Conservation (phyloP, 2,329 filamentous ascomycete genomes). For the Colletotrichum phormii region DNA sequence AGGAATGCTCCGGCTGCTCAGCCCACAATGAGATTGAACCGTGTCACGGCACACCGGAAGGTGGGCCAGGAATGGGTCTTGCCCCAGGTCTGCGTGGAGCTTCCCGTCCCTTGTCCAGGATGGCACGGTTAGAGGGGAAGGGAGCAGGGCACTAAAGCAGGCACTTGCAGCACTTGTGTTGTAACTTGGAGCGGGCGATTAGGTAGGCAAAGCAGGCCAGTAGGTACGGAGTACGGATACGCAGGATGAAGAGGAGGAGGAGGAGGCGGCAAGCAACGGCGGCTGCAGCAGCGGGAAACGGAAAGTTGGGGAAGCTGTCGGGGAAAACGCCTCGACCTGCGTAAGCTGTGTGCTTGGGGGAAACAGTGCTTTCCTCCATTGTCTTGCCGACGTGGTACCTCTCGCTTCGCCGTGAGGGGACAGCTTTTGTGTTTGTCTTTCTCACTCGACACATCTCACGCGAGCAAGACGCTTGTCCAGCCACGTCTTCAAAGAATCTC, state of each 20-base stretch:
- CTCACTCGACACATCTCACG: not conserved
- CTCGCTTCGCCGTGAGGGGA: not conserved
- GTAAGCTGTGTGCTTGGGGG: not conserved
- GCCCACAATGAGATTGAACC: conserved; percentile 9
- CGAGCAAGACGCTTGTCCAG: not conserved
- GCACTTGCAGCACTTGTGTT: conserved; percentile 26
- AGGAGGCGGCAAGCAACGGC: not conserved
- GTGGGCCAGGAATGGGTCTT: conserved; percentile 33
- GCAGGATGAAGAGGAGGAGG: not conserved
- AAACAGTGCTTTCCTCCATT: not conserved
- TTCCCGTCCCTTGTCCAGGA: conserved; percentile 25
- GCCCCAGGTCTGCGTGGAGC: conserved; percentile 26
- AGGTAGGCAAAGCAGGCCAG: not conserved
- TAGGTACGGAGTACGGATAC: too few species aligned
- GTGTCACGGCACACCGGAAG: conserved; percentile 29
- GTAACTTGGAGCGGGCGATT: not conserved
- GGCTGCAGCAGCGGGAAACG: not conserved
- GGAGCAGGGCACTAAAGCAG: conserved; percentile 30
- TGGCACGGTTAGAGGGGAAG: conserved; percentile 28
- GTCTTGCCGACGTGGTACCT: not conserved
- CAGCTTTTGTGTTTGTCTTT: not conserved
- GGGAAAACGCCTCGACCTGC: not conserved
- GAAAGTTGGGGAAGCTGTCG: conserved; percentile 24
- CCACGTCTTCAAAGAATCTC: not conserved
- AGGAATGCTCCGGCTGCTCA: conserved; percentile 19